These are phyloP conservation scores for Yamadazyma trypodendri DNA, from an alignment of 1,139 yeast genomes.

Conservation along the genomic window DNA sequence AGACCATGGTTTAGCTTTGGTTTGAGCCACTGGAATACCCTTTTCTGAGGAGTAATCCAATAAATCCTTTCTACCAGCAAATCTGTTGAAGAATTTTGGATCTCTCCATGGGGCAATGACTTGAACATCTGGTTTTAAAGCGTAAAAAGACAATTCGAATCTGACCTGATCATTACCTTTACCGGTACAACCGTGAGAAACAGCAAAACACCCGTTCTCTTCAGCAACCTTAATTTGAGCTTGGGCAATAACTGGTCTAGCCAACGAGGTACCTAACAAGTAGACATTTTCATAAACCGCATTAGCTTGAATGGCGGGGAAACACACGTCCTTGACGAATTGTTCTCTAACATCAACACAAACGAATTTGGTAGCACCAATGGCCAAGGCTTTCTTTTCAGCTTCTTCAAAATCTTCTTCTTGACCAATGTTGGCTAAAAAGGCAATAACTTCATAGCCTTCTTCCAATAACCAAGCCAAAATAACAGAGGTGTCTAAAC, in stretches of 20 bases:
- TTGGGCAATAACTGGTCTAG: conserved; percentile 97
- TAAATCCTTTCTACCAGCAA: conserved; percentile 96
- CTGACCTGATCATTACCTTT: conserved; percentile 99
- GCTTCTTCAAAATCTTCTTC: conserved; percentile 99
- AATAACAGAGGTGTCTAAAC: conserved; percentile 95
- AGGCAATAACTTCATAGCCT: conserved; percentile 97
- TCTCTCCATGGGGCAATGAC: conserved; percentile 99
- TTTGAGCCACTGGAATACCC: conserved; percentile 92
- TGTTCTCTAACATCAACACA: conserved; percentile 93
- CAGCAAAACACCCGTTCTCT: conserved; percentile 97
- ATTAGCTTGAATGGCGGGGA: conserved; percentile 95
- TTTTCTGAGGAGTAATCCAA: conserved; percentile 90
- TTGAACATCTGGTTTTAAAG: conserved; percentile 92
- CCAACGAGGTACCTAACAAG: conserved; percentile 92
- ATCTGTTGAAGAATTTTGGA: conserved; percentile 90
- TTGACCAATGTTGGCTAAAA: conserved; percentile 97
- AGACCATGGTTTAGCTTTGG: conserved; percentile 99
- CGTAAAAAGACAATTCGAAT: conserved; percentile 94
- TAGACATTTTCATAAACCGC: conserved; percentile 98
- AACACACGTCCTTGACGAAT: conserved; percentile 84
- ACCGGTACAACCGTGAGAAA: conserved; percentile 98
- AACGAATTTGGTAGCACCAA: conserved; percentile 95
- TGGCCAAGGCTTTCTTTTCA: conserved; percentile 89
- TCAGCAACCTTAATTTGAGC: conserved; percentile 98
- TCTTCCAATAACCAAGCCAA: conserved; percentile 97